phyloP scores from a whole-genome alignment of 2,329 filamentous ascomycete genomes.

The Diaporthe amygdali region DNA sequence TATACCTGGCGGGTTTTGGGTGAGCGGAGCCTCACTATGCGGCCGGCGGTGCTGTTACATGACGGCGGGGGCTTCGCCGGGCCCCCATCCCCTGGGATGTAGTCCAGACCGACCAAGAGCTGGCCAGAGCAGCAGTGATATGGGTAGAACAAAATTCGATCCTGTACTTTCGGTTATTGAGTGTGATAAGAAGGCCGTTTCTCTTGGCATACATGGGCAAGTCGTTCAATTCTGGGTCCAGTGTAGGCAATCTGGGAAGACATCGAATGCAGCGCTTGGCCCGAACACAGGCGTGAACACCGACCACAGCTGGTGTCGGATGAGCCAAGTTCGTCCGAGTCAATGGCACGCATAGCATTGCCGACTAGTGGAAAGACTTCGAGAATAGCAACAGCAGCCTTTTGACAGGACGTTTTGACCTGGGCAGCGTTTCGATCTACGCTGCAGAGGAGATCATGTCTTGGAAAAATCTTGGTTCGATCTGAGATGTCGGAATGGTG shows the following conservation, averaged over 20 bases:
- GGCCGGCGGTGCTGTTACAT: background rate
- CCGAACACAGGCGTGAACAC: background rate
- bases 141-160: background rate
- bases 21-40: constrained; percentile 10
- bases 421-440: background rate
- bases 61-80: background rate
- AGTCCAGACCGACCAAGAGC: background rate
- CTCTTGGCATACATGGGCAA: background rate
- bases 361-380: background rate
- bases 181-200: background rate
- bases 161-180: background rate
- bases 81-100: background rate
- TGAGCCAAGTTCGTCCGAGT: background rate
- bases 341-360: background rate
- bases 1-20: background rate
- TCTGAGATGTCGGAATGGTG: background rate
- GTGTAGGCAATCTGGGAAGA: background rate
- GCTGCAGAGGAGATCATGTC: background rate
- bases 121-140: background rate
- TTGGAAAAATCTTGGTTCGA: background rate
- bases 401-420: background rate
- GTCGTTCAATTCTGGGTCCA: background rate
- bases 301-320: background rate
- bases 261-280: background rate
- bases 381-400: background rate